Base-by-base conservation (phyloP, 768 basidiomycete genomes). In the Russula dissimulans region DNA sequence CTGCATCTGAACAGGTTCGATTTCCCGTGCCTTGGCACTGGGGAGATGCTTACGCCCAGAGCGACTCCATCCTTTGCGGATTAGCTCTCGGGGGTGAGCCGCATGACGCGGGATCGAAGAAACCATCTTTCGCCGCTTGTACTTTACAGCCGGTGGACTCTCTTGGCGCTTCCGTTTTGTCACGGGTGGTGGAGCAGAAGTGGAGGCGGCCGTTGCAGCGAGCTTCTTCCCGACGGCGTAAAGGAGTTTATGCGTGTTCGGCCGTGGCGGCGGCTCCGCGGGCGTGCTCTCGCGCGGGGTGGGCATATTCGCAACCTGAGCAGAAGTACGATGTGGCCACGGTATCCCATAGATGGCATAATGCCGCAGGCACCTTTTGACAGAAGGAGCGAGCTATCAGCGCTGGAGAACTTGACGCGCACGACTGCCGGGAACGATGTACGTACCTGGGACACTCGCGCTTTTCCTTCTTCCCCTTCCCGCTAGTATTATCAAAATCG, bases 401-500 rank as follows among this genome's bases (percentile, higher is more conserved):
- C 17, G 29, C 44, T 49, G 18, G 55, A 26, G 44, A 51, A 22
- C 17, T 46, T 26, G 9, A 32, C 17, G 5, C 42, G 41, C 55
- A 62, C 60, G 44, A 46, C 36, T 65, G 52, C 62, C 15, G 22
- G 49, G 43, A 53, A 61, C 43, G 26, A 62, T 60, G 38, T 54
- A 73, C 80, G 63, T 70, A 91, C 89, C 89, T 78, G 57, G 87
- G 87, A 71, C 89, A 91, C 32, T 88, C 85, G 61, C 81, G 80
- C 61, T 76, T 57, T 32, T 71, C 69, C 63, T 73, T 71, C 49
- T 67, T 69, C 44, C 71, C 67, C 43, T 71, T 69, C 8, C 71
- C 76, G 70, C 83, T 84, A 67, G 79, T 74, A 56, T 69, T 75
- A 66, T 83, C 82, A 44, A 85, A 74, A 22, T 61, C 56, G 8